Base-by-base conservation (phyloP, 176 grass and related monocot genomes). In the Paspalum notatum region DNA sequence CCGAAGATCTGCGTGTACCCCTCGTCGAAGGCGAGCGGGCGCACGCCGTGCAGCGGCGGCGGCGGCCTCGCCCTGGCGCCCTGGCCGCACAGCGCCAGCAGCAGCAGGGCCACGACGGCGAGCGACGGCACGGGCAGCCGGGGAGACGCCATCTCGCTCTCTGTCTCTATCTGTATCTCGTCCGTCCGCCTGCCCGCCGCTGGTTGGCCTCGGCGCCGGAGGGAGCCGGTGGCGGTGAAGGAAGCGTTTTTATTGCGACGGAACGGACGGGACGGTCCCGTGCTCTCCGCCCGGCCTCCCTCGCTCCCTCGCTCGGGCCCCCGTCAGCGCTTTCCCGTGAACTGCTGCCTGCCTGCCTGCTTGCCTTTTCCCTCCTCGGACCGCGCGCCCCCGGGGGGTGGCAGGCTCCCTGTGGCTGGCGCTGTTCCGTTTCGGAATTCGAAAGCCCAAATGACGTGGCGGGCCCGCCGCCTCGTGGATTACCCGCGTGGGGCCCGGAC, bases 1-100 rank as follows among this genome's bases (percentile, higher is more conserved):
- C 94, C 91, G 48, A 97, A 97, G 47, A 97, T 85, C 70, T 94
- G 94, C 5, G 89, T 90, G 81, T 94, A 97, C 3, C 89, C 94
- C 15, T 97, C 87, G 42, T 92, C 85, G 71, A 97, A 97, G 38
- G 91, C 89, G 5, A 94, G n/a, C 12, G 68, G 57, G 9, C 83
- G 89, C 32, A 81, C 71, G 71, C 82, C 78, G 49, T 83, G 75
- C 24, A 86, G 79, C 57, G 86, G 60, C 32, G 40, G 50, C 66
- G 78, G 83, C 43, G 41, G 72, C 39, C 41, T 70, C 6, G 71
- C 87, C 9, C 61, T 73, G 46, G 5, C 48, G 13, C 32, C 72
- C 75, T 41, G 83, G 77, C 26, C 18, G 13, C 39, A n/a, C 18
- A 79, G 40, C 16, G 72, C 39, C 18, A 62, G 52, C 15, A 62